Base-by-base conservation (phyloP, 2,329 filamentous ascomycete genomes). In the Parastagonospora nodorum region DNA sequence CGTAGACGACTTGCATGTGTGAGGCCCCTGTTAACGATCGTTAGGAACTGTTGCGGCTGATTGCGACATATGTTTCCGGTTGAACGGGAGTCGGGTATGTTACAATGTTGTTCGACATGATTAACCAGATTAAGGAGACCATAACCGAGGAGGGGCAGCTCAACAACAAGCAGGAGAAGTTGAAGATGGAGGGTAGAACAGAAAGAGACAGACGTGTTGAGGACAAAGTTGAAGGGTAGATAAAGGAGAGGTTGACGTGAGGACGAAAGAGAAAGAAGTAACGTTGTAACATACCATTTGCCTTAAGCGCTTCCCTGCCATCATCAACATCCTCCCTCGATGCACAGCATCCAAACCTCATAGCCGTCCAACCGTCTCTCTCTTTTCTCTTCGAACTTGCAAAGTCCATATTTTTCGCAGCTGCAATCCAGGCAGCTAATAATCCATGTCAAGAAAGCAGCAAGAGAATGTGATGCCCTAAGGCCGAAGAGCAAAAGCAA, bases 281-380 rank as follows among this genome's bases (percentile, higher is more conserved):
- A 24, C 3, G 19, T 24, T 5, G 19, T 24, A 24, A 24, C 71
- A 47, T 69, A 73, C 70, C 64, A 57, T 53, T 55, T 37, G 47
- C 58, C 41, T 53, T 56, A 30, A 62, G 52, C 29, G 42, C 52
- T 12, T 51, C 49, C 24, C 57, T 58, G 6, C 57, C 60, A 42
- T 70, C 61, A n/a, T 66, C 60, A 3, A 62, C 44, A 38, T 67
- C 63, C 32, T 66, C 64, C 45, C 58, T 62, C 42, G 70, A 69
- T 64, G 67, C 69, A 67, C 71, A 73, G 68, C 71, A 74, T 60
- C 69, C 67, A 50, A 71, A 63, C n/a, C 61, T 58, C 45, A 72
- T 71, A 59, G 63, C 69, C 66, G 69, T 61, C 71, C 71, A 74
- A 52, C 65, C 49, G 50, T 53, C 56, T 46, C 38, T 58, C 49